Evolutionary conservation across 2,329 filamentous ascomycete genomes (phyloP).

Genomic region (Phoma sp.): DNA sequence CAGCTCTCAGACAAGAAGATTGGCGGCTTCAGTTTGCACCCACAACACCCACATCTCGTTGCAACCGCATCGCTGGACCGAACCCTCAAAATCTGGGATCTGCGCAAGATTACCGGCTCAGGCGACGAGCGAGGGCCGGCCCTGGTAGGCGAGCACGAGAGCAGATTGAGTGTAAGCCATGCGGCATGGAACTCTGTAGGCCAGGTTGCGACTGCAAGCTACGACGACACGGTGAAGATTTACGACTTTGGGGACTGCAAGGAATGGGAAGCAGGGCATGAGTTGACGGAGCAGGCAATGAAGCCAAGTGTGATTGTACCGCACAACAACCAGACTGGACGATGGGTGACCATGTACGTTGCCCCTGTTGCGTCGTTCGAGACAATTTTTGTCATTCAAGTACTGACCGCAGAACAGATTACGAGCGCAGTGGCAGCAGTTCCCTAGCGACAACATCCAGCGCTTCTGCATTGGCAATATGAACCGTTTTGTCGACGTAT

Average conservation of each 20-base stretch:
- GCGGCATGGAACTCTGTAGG: constrained; percentile 87
- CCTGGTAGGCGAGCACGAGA: constrained; percentile 81
- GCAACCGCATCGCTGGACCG: constrained; percentile 91
- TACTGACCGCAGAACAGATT: constrained; percentile 52
- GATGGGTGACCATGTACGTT: constrained; percentile 83
- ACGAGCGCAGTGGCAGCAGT: constrained; percentile 87
- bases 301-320: constrained; percentile 70
- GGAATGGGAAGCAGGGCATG: constrained; percentile 60
- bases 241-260: constrained; percentile 70
- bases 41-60: constrained; percentile 77
- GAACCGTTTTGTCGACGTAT: constrained; percentile 96
- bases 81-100: constrained; percentile 89
- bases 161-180: constrained; percentile 85
- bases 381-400: neutral
- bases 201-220: constrained; percentile 87
- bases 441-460: constrained; percentile 77
- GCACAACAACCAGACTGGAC: constrained; percentile 95
- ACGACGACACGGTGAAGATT: constrained; percentile 94
- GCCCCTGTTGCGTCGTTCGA: neutral
- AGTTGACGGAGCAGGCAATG: constrained; percentile 68
- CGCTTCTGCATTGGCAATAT: constrained; percentile 95
- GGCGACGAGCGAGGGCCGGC: constrained; percentile 66
- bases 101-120: constrained; percentile 75
- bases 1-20: constrained; percentile 90
- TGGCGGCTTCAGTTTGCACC: constrained; percentile 87